Evolutionary conservation across 108 stramenopile species (phyloP).

Genomic region (Aurantiochytrium sp.): DNA sequence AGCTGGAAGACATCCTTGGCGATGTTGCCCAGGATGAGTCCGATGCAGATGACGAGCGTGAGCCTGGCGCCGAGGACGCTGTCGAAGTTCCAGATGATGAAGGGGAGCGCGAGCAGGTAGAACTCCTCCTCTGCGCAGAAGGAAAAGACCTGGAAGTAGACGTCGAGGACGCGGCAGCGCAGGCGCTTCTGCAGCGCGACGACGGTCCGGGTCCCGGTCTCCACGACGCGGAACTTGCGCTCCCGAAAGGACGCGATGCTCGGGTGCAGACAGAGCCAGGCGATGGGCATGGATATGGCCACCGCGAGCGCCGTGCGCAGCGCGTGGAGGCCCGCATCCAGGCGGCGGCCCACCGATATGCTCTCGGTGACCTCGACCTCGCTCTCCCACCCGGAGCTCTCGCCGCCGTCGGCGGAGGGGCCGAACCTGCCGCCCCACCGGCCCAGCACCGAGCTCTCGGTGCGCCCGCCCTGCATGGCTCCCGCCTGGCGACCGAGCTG

Average conservation of each 20-base stretch:
- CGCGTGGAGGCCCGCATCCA: background rate
- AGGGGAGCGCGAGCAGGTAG: constrained; percentile 7
- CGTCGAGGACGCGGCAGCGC: background rate
- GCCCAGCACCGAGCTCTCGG: background rate
- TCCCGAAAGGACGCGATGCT: background rate
- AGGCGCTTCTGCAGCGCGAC: background rate
- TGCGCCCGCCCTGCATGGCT: constrained; percentile 15
- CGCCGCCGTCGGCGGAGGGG: background rate
- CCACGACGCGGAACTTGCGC: background rate
- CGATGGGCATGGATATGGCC: background rate
- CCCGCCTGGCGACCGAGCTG: no score
- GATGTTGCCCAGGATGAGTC: background rate
- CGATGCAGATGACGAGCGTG: background rate
- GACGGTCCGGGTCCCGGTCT: background rate
- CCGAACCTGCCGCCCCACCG: background rate
- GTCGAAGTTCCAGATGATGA: constrained; percentile 18
- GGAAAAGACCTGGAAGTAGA: constrained; percentile 8
- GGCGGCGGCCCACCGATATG: background rate
- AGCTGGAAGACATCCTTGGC: constrained; percentile 7
- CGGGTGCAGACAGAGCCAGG: background rate
- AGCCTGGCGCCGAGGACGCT: background rate
- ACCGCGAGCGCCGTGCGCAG: background rate
- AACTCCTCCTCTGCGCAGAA: constrained; percentile 27
- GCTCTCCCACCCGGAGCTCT: background rate
- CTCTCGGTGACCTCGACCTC: background rate